Conservation (phyloP, 768 basidiomycete species). For the Mycena venus region DNA sequence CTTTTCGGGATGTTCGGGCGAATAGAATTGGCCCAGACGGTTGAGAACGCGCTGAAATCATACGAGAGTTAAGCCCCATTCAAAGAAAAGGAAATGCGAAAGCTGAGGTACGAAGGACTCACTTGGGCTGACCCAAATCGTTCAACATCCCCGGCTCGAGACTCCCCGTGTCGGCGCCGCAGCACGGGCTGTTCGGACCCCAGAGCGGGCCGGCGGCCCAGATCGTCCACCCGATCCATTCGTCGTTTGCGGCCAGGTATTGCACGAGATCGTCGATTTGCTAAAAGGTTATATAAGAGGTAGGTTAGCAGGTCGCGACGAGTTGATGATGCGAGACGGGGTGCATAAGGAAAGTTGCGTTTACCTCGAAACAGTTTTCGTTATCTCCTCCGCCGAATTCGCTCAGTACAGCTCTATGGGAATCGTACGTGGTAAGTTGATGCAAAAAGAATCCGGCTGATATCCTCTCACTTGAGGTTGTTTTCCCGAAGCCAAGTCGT, state of each 20-base stretch:
- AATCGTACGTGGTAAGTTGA: not conserved
- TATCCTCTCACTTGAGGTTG: constrained; percentile 52
- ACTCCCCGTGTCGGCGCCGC: constrained; percentile 58
- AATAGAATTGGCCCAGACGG: constrained; percentile 52
- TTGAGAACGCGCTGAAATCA: constrained; percentile 53
- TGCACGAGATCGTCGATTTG: constrained; percentile 51
- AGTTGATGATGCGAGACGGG: no score
- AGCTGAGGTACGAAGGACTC: not conserved
- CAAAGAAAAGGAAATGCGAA: not conserved
- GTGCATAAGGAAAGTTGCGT: no score
- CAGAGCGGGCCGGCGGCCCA: constrained; percentile 65
- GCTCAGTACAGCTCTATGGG: constrained; percentile 58
- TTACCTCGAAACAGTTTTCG: constrained; percentile 55
- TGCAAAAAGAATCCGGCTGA: not conserved
- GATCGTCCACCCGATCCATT: constrained; percentile 61
- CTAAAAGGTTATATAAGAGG: no score
- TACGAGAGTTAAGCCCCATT: no score
- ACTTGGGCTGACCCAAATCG: constrained; percentile 55
- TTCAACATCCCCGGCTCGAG: constrained; percentile 57
- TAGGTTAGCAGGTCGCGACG: no score
- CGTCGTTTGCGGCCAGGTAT: constrained; percentile 57
- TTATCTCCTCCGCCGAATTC: constrained; percentile 64
- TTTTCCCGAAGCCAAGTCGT: constrained; percentile 59
- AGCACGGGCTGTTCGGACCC: constrained; percentile 58
- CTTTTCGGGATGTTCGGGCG: constrained; percentile 53